Evolutionary conservation across 139 green algal species (phyloP), one percentile per base, ranked within the genome.

Genomic region (Coccomyxa sp.): DNA sequence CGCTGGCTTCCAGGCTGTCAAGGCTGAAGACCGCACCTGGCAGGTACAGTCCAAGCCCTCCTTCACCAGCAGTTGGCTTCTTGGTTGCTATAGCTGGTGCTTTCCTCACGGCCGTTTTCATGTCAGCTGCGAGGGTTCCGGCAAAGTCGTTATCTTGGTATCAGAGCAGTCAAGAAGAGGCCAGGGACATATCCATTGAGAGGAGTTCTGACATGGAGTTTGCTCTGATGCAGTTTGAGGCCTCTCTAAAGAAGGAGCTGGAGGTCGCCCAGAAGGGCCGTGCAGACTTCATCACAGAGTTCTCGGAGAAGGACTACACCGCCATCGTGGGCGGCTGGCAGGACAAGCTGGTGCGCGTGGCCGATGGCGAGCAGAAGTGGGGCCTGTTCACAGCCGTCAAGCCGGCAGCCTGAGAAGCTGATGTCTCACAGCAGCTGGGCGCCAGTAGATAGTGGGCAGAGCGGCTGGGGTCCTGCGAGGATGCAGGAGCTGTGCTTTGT

Each of bases 341-440:
- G 70, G 86, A 69, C 71, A 97, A 97, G 86, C 83, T 97, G 74
- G 79, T 69, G 50, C 83, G 93, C 6, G 90, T 88, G 14, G 58
- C 50, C 24, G 77, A 82, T 31, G 79, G 73, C 6, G 73, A 82
- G 55, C 79, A 83, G 74, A 29, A 64, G 10, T 83, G 79, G 79
- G 79, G 79, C 39, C 64, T 83, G 9, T 82, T 82, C 78, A 40
- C 41, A 22, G 78, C 78, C 8, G 5, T 22, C 50, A 64, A 64
- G 50, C 50, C 50, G n/a, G n/a, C n/a, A n/a, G n/a, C n/a, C n/a
- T n/a, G n/a, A n/a, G n/a, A n/a, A n/a, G n/a, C n/a, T n/a, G n/a
- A n/a, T n/a, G n/a, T n/a, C n/a, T n/a, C n/a, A n/a, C n/a, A n/a
- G n/a, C n/a, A n/a, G n/a, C n/a, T n/a, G n/a, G n/a, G n/a, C n/a